Conservation (phyloP, 768 basidiomycete species). For the Leucogyrophana mollusca region DNA sequence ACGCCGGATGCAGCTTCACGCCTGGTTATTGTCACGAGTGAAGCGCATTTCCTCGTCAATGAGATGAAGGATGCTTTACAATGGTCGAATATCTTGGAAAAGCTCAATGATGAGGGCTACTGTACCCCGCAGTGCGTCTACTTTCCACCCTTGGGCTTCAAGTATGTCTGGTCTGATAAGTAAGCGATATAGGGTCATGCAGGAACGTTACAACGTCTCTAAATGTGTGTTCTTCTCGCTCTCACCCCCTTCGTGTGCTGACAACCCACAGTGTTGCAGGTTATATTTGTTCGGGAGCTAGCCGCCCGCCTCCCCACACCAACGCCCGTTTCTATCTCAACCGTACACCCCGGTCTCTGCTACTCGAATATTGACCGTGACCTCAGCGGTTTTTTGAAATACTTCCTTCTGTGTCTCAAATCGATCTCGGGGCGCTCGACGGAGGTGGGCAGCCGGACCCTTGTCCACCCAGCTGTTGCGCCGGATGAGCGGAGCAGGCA, state of each 20-base stretch:
- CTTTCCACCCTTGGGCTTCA: background rate
- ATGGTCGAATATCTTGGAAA: constrained; percentile 12
- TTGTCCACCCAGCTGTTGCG: constrained; percentile 21
- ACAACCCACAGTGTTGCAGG: constrained; percentile 14
- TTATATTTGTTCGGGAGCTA: constrained; percentile 21
- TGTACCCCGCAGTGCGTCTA: constrained; percentile 11
- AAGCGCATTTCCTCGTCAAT: constrained; percentile 12
- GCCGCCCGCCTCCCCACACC: constrained; percentile 10
- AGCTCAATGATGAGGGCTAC: constrained; percentile 12
- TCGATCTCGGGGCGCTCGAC: constrained; percentile 15
- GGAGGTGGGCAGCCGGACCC: constrained; percentile 23
- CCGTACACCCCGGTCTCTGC: constrained; percentile 25
- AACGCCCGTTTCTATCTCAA: constrained; percentile 13
- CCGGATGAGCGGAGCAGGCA: constrained; percentile 10
- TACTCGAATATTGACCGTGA: constrained; percentile 22
- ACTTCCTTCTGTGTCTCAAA: constrained; percentile 3
- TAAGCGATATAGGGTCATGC: constrained; percentile 8
- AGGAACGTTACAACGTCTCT: constrained; percentile 9
- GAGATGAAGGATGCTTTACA: background rate
- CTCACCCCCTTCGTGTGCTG: background rate
- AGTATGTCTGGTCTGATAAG: background rate
- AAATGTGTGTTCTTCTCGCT: constrained; percentile 3
- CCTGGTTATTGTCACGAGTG: constrained; percentile 18
- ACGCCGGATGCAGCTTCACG: constrained; percentile 5
- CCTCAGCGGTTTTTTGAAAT: constrained; percentile 11